Evolutionary conservation across 345 rosid species (phyloP), one percentile per base, ranked within the genome.

Genomic region (Geranium rotundifolium): DNA sequence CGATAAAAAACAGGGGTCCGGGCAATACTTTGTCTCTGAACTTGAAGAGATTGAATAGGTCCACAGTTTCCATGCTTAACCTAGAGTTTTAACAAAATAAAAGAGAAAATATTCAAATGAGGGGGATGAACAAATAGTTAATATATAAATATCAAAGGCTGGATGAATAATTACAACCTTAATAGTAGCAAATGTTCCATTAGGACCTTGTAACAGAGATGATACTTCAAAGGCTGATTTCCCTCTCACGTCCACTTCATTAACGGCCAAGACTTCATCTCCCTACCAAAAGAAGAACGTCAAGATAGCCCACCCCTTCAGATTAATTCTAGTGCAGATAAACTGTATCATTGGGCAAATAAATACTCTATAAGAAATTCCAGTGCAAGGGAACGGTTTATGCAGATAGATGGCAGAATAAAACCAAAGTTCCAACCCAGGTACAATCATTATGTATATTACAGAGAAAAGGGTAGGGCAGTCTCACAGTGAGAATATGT

Each of bases 151-250:
- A 31, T 31, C 37, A 3, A 2, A 31, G 3, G 37, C 10, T 41
- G 12, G 50, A 41, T 1, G 56, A 39, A 58, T 23, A 23, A 67
- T 54, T 31, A 64, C 70, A 73, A 92, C 96, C 96, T 87, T 79
- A 63, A 92, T 75, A n/a, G 76, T 80, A 64, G 89, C 98, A 65
- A 60, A 80, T 62, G 98, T 87, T 79, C 88, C 93, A 69, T 76
- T 84, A 30, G 96, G 98, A 65, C 98, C 98, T 79, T 85, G 98
- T 63, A 92, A 72, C 83, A 89, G 77, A 57, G 98, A 92, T 61
- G 93, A 89, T 30, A 82, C 93, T 84, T 92, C 96, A 73, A 92
- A 85, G 19, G 98, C 84, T 46, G 96, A 87, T 79, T 89, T 92
- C 70, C 98, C 98, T 57, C 41, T 73, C 30, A 85, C 92, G 69